Evolutionary conservation across 139 green algal genomes (phyloP), one percentile per base, ranked within the genome.

Genomic region (Volvox africanus): DNA sequence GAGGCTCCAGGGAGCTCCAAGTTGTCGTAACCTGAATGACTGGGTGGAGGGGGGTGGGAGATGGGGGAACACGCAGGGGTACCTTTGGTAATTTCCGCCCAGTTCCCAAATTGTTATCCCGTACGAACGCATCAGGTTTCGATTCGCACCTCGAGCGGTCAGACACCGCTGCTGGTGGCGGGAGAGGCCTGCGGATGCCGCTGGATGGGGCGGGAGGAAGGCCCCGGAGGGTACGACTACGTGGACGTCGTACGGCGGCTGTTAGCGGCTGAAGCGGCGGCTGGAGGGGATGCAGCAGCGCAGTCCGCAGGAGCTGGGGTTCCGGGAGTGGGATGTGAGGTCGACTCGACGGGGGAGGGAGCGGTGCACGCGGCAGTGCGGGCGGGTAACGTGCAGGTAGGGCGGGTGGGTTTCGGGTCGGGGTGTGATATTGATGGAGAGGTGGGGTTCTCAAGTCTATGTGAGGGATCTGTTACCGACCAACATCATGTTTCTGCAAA

Each of bases 111-210:
- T n/a, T n/a, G n/a, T n/a, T n/a, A n/a, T n/a, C n/a, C n/a, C n/a
- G n/a, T n/a, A n/a, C n/a, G n/a, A n/a, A n/a, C n/a, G n/a, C n/a
- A n/a, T 67, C 81, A 87, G 81, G n/a, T 61, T 1, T 16, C 2
- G 12, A 32, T 16, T 20, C 81, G 81, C 83, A 88, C 50, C 68
- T 18, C 16, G 37, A 12, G 28, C 37, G 69, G 85, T 75, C 85
- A 73, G 69, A 89, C 69, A 14, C 85, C 85, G 6, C 85, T 89
- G 69, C 69, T 89, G 85, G 85, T 89, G 85, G 85, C 85, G 5
- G 85, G 68, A 28, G 85, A 89, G 85, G 69, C 35, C 22, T 30
- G 85, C 85, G 85, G 85, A n/a, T 89, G 37, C 26, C 37, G 69
- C 37, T 89, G 85, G 85, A 30, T 73, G 69, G 69, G 85, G 13